These are phyloP conservation scores for Mycena citricolor DNA, from an alignment of 1,284 basidiomycete genomes.

Conservation along the genomic window DNA sequence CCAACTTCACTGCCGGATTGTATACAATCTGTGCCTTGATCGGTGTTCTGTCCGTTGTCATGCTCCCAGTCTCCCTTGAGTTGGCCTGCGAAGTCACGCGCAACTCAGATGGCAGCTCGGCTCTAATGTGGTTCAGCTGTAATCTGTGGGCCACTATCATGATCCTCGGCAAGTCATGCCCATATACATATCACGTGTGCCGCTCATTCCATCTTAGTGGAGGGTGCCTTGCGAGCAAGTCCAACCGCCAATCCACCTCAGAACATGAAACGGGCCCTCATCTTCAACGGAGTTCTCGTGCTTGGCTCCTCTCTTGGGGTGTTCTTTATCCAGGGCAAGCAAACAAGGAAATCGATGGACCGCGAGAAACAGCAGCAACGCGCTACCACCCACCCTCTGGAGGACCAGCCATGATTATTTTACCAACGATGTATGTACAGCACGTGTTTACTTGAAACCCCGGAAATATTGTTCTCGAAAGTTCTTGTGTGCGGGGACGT, in stretches of 20 bases:
- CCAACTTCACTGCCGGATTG: slow-evolving; percentile 55
- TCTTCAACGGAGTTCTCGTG: slow-evolving; percentile 59
- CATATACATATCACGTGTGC: not conserved
- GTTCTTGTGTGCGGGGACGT: slow-evolving; percentile 72
- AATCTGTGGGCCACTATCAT: slow-evolving; percentile 67
- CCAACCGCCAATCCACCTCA: slow-evolving; percentile 59
- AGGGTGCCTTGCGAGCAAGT: slow-evolving; percentile 64
- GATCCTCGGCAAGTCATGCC: slow-evolving; percentile 54
- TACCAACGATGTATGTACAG: not conserved
- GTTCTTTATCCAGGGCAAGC: slow-evolving; percentile 54
- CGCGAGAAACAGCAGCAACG: slow-evolving; percentile 40
- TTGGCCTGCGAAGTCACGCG: slow-evolving; percentile 74
- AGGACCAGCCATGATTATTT: not conserved
- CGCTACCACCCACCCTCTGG: not conserved
- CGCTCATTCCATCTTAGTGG: slow-evolving; percentile 37
- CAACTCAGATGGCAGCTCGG: slow-evolving; percentile 73
- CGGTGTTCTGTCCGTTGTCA: slow-evolving; percentile 60
- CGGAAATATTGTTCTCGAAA: slow-evolving; percentile 82
- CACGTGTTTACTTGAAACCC: slow-evolving; percentile 52
- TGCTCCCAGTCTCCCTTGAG: slow-evolving; percentile 75
- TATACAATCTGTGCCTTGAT: slow-evolving; percentile 68
- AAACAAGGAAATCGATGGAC: slow-evolving; percentile 60
- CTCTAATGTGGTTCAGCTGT: slow-evolving; percentile 71
- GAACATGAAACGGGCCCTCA: slow-evolving; percentile 64
- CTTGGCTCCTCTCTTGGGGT: slow-evolving; percentile 38